Conservation (phyloP, 1,139 yeast genomes). For the Torulaspora globosa region DNA sequence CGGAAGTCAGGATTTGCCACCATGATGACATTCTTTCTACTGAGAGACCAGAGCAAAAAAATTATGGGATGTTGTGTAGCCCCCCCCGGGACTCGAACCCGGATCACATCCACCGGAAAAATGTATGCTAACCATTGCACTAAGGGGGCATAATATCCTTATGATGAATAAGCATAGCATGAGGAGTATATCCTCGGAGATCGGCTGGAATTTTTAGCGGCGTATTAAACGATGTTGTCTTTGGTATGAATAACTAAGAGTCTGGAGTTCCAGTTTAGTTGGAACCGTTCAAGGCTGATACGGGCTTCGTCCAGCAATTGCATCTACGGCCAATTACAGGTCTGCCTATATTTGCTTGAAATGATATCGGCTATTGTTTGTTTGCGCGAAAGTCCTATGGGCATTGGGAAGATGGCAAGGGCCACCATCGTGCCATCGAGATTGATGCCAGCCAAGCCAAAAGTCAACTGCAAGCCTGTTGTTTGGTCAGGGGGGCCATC, state of each 20-base stretch:
- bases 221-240: background rate
- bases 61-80: constrained; percentile 23
- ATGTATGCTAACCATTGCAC: constrained; percentile 46
- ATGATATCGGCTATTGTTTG: background rate
- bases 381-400: background rate
- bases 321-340: no score
- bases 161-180: no score
- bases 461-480: background rate
- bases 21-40: no score
- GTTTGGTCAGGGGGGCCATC: background rate
- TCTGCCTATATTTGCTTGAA: background rate
- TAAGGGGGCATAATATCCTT: constrained; percentile 35
- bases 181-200: no score
- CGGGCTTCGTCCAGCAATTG: no score
- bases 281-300: no score
- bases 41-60: no score
- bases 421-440: background rate
- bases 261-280: no score
- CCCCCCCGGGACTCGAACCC: constrained; percentile 50
- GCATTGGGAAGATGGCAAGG: background rate
- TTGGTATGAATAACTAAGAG: background rate
- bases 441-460: background rate
- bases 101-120: constrained; percentile 48
- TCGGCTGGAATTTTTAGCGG: background rate
- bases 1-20: no score